Conservation (phyloP, 345 rosid genomes). For the Anacardium occidentale region DNA sequence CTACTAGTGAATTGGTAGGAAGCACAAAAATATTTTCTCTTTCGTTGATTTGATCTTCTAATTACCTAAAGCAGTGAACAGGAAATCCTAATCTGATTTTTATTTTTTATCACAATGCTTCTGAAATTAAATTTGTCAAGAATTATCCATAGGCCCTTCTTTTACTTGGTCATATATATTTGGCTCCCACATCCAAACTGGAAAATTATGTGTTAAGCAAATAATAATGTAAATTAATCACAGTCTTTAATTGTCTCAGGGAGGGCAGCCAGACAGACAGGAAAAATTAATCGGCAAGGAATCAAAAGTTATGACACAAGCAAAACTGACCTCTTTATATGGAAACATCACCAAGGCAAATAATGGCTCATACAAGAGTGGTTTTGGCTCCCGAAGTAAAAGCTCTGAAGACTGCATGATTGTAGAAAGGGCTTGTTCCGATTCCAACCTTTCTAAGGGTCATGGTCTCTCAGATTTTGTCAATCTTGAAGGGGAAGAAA, state of each 20-base stretch:
- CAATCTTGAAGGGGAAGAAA: constrained; percentile 53
- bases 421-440: constrained; percentile 36
- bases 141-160: not conserved
- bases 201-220: not conserved
- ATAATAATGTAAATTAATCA: constrained; percentile 2
- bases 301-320: constrained; percentile 50
- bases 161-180: not conserved
- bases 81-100: not conserved
- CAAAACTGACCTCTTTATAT: constrained; percentile 67
- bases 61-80: not conserved
- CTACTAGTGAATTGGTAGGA: constrained; percentile 42
- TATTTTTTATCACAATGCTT: not conserved
- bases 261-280: constrained; percentile 36
- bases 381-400: constrained; percentile 38
- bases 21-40: constrained; percentile 1
- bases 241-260: constrained; percentile 42
- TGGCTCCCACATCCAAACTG: not conserved
- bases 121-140: not conserved
- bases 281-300: constrained; percentile 41
- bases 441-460: constrained; percentile 32
- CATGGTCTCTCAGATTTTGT: constrained; percentile 22
- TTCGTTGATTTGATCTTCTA: constrained; percentile 10
- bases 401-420: constrained; percentile 50
- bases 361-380: constrained; percentile 31
- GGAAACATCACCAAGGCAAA: constrained; percentile 53